These are phyloP conservation scores for Aspergillus niger DNA, from an alignment of 2,329 filamentous ascomycete genomes.

Conservation along the genomic window DNA sequence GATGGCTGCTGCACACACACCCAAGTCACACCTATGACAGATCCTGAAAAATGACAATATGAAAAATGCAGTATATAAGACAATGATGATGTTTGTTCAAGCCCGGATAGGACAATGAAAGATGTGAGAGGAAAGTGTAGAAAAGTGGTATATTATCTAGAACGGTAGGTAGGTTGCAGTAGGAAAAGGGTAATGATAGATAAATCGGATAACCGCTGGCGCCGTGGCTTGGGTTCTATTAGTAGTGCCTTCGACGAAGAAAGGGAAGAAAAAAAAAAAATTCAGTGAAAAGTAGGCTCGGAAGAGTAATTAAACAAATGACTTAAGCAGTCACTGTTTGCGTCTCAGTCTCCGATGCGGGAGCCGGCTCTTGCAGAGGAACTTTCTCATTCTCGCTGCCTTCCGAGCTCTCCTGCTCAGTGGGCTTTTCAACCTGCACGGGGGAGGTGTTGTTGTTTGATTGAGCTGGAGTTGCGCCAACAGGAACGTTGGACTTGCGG, in stretches of 20 bases:
- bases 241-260: background rate
- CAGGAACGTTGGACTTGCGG: constrained; percentile 30
- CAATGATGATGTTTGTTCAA: background rate
- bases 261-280: background rate
- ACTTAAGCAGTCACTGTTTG: background rate
- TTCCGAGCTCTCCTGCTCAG: background rate
- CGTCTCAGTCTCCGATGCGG: background rate
- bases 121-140: background rate
- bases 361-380: background rate
- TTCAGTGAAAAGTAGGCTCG: background rate
- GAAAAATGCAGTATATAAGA: background rate
- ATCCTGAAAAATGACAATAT: background rate
- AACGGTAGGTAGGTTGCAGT: too few relatives aligned
- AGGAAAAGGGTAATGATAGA: background rate
- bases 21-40: background rate
- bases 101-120: background rate
- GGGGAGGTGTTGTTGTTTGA: background rate
- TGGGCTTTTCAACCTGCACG: background rate
- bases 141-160: background rate
- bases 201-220: background rate
- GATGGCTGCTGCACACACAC: background rate
- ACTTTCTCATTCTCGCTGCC: constrained; percentile 1
- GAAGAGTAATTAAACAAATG: background rate
- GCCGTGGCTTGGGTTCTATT: background rate
- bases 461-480: constrained; percentile 11